Conservation (phyloP, 805 yeast genomes). For the Naumovozyma baii region DNA sequence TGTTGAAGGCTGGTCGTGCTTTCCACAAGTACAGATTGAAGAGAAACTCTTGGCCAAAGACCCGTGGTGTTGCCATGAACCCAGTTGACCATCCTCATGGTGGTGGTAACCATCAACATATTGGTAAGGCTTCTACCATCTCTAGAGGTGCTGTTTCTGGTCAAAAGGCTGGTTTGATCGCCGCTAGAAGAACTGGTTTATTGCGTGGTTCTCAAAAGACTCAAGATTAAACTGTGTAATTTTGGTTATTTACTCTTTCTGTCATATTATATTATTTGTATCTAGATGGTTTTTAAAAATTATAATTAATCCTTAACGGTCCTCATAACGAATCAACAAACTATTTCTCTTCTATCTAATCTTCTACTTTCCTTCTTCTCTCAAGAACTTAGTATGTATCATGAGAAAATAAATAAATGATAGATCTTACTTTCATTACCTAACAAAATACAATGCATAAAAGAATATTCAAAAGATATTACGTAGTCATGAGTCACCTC, state of each 20-base stretch:
- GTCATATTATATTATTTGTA: conserved; percentile 8
- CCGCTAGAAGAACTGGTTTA: conserved; percentile 99
- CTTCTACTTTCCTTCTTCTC: neutral
- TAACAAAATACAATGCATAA: neutral
- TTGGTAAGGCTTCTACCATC: conserved; percentile 99
- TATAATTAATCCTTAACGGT: conserved; percentile 11
- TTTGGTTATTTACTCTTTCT: conserved; percentile 4
- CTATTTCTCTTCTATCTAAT: neutral
- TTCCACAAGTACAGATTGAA: conserved; percentile 98
- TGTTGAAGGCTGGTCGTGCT: conserved; percentile 99
- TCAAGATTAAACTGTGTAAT: conserved; percentile 45
- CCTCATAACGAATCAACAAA: conserved; percentile 3
- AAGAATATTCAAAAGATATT: neutral
- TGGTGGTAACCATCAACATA: conserved; percentile 99
- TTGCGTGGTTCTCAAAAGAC: conserved; percentile 98
- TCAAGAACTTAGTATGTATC: too few relatives aligned
- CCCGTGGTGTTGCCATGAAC: conserved; percentile 99
- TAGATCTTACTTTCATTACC: neutral
- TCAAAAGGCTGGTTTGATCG: conserved; percentile 99
- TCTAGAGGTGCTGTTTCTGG: conserved; percentile 99
- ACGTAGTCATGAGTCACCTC: neutral
- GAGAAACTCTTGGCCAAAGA: conserved; percentile 99
- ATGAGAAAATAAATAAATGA: neutral
- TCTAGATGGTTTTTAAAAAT: conserved; percentile 9
- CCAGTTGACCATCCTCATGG: conserved; percentile 99